A percentile compares a stretch with the other conserved stretches of the same genome.
Evolutionary conservation across 169 alveolate species (phyloP).

Genomic region (Cryptosporidium muris): DNA sequence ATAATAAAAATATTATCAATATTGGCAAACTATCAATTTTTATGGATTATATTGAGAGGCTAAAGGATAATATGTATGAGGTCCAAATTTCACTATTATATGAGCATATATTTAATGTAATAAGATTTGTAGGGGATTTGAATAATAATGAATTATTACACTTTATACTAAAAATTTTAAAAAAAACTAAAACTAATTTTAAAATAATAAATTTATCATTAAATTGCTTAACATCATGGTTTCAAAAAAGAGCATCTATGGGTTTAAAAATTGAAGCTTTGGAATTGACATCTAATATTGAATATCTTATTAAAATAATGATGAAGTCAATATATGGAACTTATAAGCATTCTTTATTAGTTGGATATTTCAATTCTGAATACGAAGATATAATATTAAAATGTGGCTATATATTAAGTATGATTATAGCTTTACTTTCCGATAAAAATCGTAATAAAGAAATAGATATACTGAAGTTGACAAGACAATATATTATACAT

Average conservation of each 20-base stretch:
- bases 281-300: conserved; percentile 10
- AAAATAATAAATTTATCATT: conserved; percentile 2
- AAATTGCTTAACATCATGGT: conserved; percentile 24
- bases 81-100: conserved; percentile 6
- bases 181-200: background rate
- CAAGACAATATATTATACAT: conserved; percentile 12
- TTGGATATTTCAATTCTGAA: background rate
- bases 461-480: background rate
- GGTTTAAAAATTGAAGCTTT: conserved; percentile 21
- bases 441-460: conserved; percentile 14
- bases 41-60: background rate
- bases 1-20: conserved; percentile 15
- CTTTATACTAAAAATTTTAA: background rate
- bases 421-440: conserved; percentile 33
- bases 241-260: conserved; percentile 18
- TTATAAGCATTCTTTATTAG: background rate
- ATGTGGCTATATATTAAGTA: conserved; percentile 24
- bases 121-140: background rate
- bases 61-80: conserved; percentile 23
- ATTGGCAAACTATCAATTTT: background rate
- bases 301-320: conserved; percentile 5
- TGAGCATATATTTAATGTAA: background rate
- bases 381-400: background rate
- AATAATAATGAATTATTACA: background rate
- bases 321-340: background rate